Evolutionary conservation across 176 grass and related monocot genomes (phyloP), one percentile per base, ranked within the genome.

Genomic region (Lolium multiflorum): DNA sequence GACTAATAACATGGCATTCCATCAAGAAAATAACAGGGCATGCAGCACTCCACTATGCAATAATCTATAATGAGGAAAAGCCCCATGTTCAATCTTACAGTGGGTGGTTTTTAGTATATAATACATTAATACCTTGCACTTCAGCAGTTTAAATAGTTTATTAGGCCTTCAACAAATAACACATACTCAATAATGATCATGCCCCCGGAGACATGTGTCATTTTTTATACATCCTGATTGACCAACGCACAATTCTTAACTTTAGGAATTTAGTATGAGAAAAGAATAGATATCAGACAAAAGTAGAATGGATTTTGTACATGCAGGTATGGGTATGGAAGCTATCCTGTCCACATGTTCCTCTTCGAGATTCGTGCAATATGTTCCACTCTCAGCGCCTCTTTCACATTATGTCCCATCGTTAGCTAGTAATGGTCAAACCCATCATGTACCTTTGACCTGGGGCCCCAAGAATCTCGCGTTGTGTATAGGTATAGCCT

Each of bases 91-190:
- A 85, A 4, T 69, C 48, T 26, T 67, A 68, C 41, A 59, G 21
- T 31, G 54, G 38, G 46, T 41, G 18, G 0, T 41, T 78, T 39
- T 43, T 44, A 55, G 38, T 21, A 46, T 7, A 46, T 71, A 20
- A 46, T 20, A 4, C 31, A 35, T 35, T 35, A 35, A 35, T 35
- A 35, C 31, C 31, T 35, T 35, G 31, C 31, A 35, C 31, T 35
- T 35, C 31, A 35, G 31, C 17, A 43, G 31, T 60, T 79, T 46
- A 79, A 79, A 77, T 39, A 39, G 75, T 51, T 76, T 31, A 76
- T 9, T 41, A 9, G 16, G 31, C 76, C 52, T 78, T 59, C 52
- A 58, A 21, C 52, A 59, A 56, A 18, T 13, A 41, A 78, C 18
- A 59, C 11, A 7, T 58, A 17, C 28, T 52, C n/a, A 46, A 46